phyloP scores from a whole-genome alignment of 352 stramenopile genomes.

The Globisporangium radiosum region DNA sequence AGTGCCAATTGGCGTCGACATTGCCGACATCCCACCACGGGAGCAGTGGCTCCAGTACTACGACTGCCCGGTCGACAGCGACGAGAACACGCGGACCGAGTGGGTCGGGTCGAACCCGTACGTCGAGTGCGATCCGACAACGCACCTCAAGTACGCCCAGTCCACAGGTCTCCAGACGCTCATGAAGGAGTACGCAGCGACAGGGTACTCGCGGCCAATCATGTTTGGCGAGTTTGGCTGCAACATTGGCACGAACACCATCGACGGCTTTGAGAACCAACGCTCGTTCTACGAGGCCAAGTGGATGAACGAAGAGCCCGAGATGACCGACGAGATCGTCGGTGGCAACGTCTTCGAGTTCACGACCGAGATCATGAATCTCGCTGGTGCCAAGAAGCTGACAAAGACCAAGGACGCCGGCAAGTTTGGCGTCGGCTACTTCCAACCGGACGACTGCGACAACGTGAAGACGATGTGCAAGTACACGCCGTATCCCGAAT shows the following conservation, averaged over 20 bases:
- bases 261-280: constrained; percentile 43
- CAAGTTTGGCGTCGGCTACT: constrained; percentile 44
- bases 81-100: constrained; percentile 38
- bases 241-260: constrained; percentile 41
- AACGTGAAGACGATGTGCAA: constrained; percentile 28
- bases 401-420: constrained; percentile 28
- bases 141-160: constrained; percentile 29
- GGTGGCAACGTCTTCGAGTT: constrained; percentile 82
- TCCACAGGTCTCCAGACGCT: constrained; percentile 36
- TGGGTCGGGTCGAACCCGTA: constrained; percentile 53
- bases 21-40: constrained; percentile 38
- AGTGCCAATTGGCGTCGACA: constrained; percentile 42
- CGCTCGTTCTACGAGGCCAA: constrained; percentile 55
- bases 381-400: constrained; percentile 15
- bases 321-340: constrained; percentile 68
- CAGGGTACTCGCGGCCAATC: constrained; percentile 31
- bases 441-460: constrained; percentile 37
- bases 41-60: constrained; percentile 37
- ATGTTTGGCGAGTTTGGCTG: constrained; percentile 59
- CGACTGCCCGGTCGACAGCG: constrained; percentile 30
- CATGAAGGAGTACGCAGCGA: constrained; percentile 37
- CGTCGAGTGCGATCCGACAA: constrained; percentile 41
- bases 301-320: constrained; percentile 78
- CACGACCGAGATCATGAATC: constrained; percentile 61
- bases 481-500: constrained; percentile 45